A percentile compares a stretch with the other conserved stretches of the same genome.
phyloP scores from a whole-genome alignment of 495 filamentous ascomycete genomes.

The Polyplosphaeria fusca region DNA sequence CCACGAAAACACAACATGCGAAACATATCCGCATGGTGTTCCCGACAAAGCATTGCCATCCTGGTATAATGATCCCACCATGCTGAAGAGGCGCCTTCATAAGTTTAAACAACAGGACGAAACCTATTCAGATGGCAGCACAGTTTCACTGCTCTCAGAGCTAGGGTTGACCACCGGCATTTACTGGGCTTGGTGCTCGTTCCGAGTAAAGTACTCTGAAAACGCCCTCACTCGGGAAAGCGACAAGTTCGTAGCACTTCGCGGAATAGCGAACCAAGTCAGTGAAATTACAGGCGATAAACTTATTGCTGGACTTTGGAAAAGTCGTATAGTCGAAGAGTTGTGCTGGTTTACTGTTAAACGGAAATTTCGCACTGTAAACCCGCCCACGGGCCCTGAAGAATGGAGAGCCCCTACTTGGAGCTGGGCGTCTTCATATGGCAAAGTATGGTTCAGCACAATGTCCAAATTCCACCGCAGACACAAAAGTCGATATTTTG shows the following conservation, averaged over 20 bases:
- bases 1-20: background rate
- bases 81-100: background rate
- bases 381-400: background rate
- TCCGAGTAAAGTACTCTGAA: background rate
- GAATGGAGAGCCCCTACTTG: background rate
- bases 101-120: background rate
- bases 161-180: background rate
- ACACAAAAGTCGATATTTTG: background rate
- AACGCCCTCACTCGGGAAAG: background rate
- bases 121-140: background rate
- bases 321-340: background rate
- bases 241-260: background rate
- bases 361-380: too few relatives aligned
- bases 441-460: background rate
- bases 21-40: background rate
- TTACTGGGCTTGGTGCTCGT: background rate
- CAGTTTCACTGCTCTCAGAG: background rate
- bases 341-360: background rate
- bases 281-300: background rate
- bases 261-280: background rate
- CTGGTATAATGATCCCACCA: background rate
- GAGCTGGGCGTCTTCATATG: background rate
- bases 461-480: background rate
- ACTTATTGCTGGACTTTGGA: background rate
- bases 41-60: background rate